Percentiles rank a stretch among this genome's conserved stretches.
phyloP scores from a whole-genome alignment of 345 rosid genomes.

The Clarkia xantiana region DNA sequence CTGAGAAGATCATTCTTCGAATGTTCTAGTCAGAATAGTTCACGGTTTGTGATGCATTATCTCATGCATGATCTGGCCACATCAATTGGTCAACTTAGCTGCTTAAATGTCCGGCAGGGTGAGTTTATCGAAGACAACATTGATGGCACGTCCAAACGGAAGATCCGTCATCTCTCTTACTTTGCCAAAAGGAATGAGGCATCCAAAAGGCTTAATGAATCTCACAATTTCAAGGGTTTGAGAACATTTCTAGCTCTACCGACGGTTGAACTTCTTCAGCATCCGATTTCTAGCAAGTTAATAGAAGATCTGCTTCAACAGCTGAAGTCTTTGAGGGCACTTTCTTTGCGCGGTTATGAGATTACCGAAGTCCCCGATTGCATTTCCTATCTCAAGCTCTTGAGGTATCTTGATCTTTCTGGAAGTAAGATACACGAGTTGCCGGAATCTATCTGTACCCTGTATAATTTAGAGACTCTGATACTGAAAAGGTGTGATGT shows the following conservation, averaged over 20 bases:
- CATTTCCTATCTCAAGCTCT: conserved; percentile 9
- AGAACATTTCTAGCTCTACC: conserved; percentile 11
- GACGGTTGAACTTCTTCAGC: conserved; percentile 7
- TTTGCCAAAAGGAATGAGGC: conserved; percentile 2
- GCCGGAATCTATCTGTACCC: conserved; percentile 10
- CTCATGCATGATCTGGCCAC: no score
- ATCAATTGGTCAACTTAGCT: conserved; percentile 14
- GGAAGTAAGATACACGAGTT: conserved; percentile 7
- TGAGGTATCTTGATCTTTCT: conserved; percentile 13
- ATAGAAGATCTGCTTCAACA: conserved; percentile 2
- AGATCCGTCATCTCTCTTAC: conserved; percentile 6
- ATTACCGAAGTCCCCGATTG: conserved; percentile 11
- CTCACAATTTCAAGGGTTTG: conserved; percentile 2
- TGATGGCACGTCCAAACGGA: not conserved
- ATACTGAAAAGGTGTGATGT: conserved; percentile 10
- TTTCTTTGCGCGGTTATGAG: conserved; percentile 12
- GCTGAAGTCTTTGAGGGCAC: conserved; percentile 8
- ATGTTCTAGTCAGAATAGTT: conserved; percentile 7
- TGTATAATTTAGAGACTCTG: no score
- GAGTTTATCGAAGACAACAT: conserved; percentile 4
- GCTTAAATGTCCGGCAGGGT: no score
- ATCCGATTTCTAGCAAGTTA: no score
- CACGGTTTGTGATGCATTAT: conserved; percentile 20
- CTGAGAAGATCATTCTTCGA: conserved; percentile 21
- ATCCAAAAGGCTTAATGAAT: conserved; percentile 1